phyloP scores from a whole-genome alignment of 305 asterid genomes.

The Fraxinus paxiana region DNA sequence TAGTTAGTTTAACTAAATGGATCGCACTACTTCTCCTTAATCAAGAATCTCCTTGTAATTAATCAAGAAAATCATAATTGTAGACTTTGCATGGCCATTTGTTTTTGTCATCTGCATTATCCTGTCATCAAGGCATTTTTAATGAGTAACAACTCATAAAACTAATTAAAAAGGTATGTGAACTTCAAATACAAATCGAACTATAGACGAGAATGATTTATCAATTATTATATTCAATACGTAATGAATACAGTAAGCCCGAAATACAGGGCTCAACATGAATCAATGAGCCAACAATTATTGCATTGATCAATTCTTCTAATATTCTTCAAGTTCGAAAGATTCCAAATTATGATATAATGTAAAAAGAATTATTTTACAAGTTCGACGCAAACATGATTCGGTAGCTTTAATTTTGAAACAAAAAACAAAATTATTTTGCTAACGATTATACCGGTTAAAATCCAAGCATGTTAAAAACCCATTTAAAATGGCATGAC shows the following conservation, averaged over 20 bases:
- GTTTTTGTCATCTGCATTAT: conserved; percentile 2
- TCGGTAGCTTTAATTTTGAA: not conserved
- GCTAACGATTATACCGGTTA: not conserved
- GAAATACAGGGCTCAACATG: not conserved
- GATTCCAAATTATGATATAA: not conserved
- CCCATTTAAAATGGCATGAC: not conserved
- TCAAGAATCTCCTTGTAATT: conserved; percentile 1
- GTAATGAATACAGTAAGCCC: not conserved
- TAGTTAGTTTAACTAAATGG: conserved; percentile 2
- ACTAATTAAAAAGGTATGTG: not conserved
- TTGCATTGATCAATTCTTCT: not conserved
- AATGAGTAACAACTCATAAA: not conserved
- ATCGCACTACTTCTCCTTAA: conserved; percentile 7
- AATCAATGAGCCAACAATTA: not conserved
- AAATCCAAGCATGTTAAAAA: not conserved
- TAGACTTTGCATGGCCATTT: not conserved
- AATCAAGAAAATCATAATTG: conserved; percentile 7
- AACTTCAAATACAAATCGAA: not conserved
- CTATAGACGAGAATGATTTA: not conserved
- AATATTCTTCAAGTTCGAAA: not conserved
- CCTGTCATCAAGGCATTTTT: not conserved
- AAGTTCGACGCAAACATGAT: not conserved
- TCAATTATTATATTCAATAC: not conserved
- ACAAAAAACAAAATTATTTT: not conserved
- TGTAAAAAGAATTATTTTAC: not conserved